Evolutionary conservation across 805 yeast genomes (phyloP).

Genomic region (Kodamaea nitidulidarum): DNA sequence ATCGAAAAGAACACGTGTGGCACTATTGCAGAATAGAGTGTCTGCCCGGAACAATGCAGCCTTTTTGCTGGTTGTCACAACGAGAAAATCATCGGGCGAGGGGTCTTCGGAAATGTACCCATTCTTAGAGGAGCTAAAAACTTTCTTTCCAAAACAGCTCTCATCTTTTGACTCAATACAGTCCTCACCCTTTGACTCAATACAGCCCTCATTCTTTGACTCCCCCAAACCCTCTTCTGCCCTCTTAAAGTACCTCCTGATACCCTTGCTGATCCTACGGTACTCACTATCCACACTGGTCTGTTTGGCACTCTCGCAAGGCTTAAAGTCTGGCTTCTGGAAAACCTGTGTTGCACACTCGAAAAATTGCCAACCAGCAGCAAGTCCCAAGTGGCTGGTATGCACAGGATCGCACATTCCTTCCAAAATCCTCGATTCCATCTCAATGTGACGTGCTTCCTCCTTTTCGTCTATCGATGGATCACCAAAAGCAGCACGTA

Average conservation of each 20-base stretch:
- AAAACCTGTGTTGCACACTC: conserved; percentile 12
- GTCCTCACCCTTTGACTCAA: not conserved
- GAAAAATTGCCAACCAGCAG: conserved; percentile 33
- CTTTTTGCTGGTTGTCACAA: conserved; percentile 43
- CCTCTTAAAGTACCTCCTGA: conserved; percentile 9
- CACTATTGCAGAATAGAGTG: conserved; percentile 45
- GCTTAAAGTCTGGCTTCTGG: conserved; percentile 13
- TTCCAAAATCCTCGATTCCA: conserved; percentile 41
- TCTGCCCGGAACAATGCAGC: conserved; percentile 45
- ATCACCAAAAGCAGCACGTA: conserved; percentile 49
- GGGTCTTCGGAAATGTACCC: conserved; percentile 5
- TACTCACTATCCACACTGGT: conserved; percentile 33
- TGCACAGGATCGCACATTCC: conserved; percentile 30
- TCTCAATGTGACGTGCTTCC: conserved; percentile 25
- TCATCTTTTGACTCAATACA: not conserved
- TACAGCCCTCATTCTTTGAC: not conserved
- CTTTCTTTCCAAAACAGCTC: not conserved
- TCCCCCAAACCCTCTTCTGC: not conserved
- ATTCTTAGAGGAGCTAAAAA: not conserved
- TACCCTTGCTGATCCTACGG: conserved; percentile 25
- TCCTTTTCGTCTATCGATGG: conserved; percentile 29
- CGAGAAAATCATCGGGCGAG: conserved; percentile 10
- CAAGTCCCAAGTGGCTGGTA: conserved; percentile 24
- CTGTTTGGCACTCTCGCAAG: conserved; percentile 15
- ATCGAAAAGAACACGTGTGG: conserved; percentile 42